Percentiles rank a stretch among this genome's conserved stretches.
These are phyloP conservation scores for Drechslera avenae DNA, from an alignment of 2,329 filamentous ascomycete genomes.

Conservation along the genomic window DNA sequence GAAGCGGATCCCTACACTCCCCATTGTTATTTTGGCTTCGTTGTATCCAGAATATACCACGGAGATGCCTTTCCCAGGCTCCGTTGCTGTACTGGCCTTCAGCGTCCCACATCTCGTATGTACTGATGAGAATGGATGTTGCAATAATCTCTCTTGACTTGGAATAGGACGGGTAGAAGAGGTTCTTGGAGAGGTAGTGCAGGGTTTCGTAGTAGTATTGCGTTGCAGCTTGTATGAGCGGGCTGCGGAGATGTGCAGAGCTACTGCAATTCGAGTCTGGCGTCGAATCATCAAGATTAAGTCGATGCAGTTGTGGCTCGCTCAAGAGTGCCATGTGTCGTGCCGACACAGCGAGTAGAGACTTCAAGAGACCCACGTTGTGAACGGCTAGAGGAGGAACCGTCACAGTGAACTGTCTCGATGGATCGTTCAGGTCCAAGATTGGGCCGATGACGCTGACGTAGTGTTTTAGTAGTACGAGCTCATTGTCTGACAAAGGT, in stretches of 20 bases:
- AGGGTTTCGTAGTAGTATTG: constrained; percentile 68
- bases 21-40: constrained; percentile 66
- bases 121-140: constrained; percentile 65
- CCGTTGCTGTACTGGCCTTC: constrained; percentile 50
- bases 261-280: constrained; percentile 16
- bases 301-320: constrained; percentile 24
- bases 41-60: constrained; percentile 70
- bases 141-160: constrained; percentile 63
- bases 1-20: constrained; percentile 58
- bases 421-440: constrained; percentile 54
- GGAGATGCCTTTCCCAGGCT: constrained; percentile 66
- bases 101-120: constrained; percentile 70
- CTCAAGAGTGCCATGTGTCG: constrained; percentile 55
- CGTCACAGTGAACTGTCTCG: constrained; percentile 45
- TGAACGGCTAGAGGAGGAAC: constrained; percentile 50
- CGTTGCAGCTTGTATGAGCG: constrained; percentile 48
- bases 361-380: constrained; percentile 63
- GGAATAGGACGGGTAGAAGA: constrained; percentile 63
- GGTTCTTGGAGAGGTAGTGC: constrained; percentile 64
- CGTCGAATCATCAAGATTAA: constrained; percentile 38
- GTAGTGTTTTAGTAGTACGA: constrained; percentile 49
- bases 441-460: constrained; percentile 47
- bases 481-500: constrained; percentile 44
- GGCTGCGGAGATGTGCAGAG: constrained; percentile 25
- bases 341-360: constrained; percentile 62